Evolutionary conservation across 1,284 basidiomycete species (phyloP).

Genomic region (Leccinum solheimii): DNA sequence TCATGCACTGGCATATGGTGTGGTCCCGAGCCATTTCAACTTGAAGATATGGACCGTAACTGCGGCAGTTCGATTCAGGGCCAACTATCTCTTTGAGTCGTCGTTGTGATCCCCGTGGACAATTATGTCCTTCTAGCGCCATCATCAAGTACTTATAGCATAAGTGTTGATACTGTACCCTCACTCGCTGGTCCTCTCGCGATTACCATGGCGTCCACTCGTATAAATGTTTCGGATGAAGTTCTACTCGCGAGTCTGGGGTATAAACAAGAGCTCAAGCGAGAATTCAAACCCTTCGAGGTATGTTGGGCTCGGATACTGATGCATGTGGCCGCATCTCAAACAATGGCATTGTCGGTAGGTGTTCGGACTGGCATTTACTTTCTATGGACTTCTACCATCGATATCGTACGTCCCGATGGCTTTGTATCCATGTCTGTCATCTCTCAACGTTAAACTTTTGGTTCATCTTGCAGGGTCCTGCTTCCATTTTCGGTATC

Average conservation of each 20-base stretch:
- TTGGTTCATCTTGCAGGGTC: not conserved
- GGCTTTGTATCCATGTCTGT: not conserved
- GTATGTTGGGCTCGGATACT: conserved; percentile 6
- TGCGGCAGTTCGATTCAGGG: no score
- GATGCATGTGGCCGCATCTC: not conserved
- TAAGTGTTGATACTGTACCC: not conserved
- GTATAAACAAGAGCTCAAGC: conserved; percentile 47
- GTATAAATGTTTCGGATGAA: conserved; percentile 27
- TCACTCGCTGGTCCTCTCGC: not conserved
- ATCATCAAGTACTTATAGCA: not conserved
- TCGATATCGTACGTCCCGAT: conserved; percentile 38
- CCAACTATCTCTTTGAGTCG: not conserved
- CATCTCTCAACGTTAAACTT: not conserved
- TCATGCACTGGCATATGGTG: no score
- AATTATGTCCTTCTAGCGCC: not conserved
- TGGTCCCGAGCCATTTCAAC: no score
- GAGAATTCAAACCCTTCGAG: conserved; percentile 30
- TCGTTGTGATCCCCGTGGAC: not conserved
- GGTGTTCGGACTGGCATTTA: conserved; percentile 40
- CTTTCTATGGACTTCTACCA: conserved; percentile 43
- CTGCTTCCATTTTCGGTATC: not conserved
- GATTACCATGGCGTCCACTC: not conserved
- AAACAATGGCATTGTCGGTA: conserved; percentile 3
- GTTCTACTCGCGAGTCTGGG: conserved; percentile 36
- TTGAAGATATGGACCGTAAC: no score